A percentile compares a stretch with the other conserved stretches of the same genome.
phyloP scores from a whole-genome alignment of 441 rosid species.

The Euphorbia celastroides region DNA sequence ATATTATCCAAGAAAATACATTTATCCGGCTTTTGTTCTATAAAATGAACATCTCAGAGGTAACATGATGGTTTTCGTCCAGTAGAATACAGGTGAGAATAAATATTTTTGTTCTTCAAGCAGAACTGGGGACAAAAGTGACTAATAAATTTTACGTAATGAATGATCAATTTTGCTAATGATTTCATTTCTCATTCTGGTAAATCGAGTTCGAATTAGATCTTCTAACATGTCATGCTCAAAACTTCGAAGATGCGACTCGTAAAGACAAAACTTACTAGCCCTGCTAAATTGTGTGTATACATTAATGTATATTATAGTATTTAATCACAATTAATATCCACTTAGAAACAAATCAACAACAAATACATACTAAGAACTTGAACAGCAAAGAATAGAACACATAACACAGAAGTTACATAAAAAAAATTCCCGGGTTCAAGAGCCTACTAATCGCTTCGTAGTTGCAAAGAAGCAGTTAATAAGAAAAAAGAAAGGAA shows the following conservation, averaged over 20 bases:
- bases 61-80: not conserved
- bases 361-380: conserved; percentile 8
- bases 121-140: not conserved
- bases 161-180: not conserved
- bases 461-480: not conserved
- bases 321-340: not conserved
- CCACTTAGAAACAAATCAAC: not conserved
- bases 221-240: not conserved
- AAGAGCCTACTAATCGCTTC: conserved; percentile 5
- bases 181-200: not conserved
- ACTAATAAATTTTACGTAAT: not conserved
- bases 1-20: not conserved
- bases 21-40: not conserved
- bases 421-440: conserved; percentile 1
- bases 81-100: not conserved
- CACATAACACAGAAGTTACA: not conserved
- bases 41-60: not conserved
- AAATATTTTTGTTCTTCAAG: not conserved
- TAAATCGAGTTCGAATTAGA: not conserved
- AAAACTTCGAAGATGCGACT: not conserved
- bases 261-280: too few species aligned
- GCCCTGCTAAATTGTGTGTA: too few species aligned
- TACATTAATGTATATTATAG: not conserved
- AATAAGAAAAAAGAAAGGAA: not conserved
- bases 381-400: not conserved